Evolutionary conservation across 2,329 filamentous ascomycete genomes (phyloP).

Genomic region (Macrophomina pseudophaseolina): DNA sequence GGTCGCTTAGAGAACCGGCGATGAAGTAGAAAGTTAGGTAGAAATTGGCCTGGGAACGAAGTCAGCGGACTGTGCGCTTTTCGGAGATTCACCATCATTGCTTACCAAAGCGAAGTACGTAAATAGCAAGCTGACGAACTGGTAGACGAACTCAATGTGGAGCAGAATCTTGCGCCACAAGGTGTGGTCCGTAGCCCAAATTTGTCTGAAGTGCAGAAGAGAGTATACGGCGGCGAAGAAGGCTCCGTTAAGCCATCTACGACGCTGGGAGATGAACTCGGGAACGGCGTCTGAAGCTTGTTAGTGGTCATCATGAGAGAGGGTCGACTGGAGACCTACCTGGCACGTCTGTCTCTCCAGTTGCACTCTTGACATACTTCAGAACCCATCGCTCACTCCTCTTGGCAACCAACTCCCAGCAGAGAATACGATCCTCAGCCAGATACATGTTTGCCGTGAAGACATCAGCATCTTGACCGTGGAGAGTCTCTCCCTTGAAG

Average conservation of each 20-base stretch:
- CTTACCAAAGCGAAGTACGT: conserved; percentile 85
- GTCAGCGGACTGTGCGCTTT: conserved; percentile 33
- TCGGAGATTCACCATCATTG: conserved; percentile 28
- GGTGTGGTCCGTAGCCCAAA: conserved; percentile 92
- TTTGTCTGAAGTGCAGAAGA: conserved; percentile 89
- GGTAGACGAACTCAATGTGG: conserved; percentile 94
- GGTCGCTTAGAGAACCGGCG: conserved; percentile 83
- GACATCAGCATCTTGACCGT: conserved; percentile 94
- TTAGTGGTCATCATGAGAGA: background rate
- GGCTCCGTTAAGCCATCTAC: conserved; percentile 96
- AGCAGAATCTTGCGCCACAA: conserved; percentile 86
- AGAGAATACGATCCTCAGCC: conserved; percentile 86
- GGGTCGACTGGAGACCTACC: conserved; percentile 60
- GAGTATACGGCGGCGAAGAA: conserved; percentile 99
- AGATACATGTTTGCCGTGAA: conserved; percentile 98
- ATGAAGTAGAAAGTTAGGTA: conserved; percentile 99
- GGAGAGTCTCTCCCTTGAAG: conserved; percentile 97
- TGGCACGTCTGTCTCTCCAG: conserved; percentile 96
- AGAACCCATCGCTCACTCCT: conserved; percentile 93
- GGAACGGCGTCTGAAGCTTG: conserved; percentile 74
- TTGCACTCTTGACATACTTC: conserved; percentile 96
- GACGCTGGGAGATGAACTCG: conserved; percentile 95
- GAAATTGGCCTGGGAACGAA: conserved; percentile 73
- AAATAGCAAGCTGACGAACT: conserved; percentile 89
- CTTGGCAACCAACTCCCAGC: conserved; percentile 96